Base-by-base conservation (phyloP, 2,329 filamentous ascomycete species). In the Trichophyton verrucosum region DNA sequence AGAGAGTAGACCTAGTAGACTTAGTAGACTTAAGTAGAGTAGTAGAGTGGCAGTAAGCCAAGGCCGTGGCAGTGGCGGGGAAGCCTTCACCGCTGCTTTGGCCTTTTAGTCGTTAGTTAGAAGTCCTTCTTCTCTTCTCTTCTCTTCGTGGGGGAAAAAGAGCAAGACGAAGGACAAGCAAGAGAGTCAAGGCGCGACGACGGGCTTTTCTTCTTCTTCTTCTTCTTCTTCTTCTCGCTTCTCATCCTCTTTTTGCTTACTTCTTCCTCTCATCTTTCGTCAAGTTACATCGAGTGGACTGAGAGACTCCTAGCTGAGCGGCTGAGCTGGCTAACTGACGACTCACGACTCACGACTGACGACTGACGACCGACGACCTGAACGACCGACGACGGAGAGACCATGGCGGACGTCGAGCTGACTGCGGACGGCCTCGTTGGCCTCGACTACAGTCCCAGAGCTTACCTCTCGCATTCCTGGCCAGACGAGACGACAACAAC, bases 371-470 rank as follows among this genome's bases (percentile, higher is more conserved):
- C 1, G 17, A 53, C 49, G 49, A 53, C 49, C 22, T n/a, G n/a
- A 1, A 51, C 47, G 11, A 51, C 47, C 3, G 49, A 15, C 11
- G 47, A 20, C 47, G 7, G 17, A 30, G 66, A 58, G 58, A 73
- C 69, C 62, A 77, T 77, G 72, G 75, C 72, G 65, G 76, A 76
- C 70, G 71, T 77, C 65, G 74, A 75, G 72, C 65, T 78, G 66
- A 67, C 73, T 58, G 69, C 66, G 65, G 75, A 79, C 62, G 76
- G 75, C 68, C 73, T 79, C 61, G 71, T 76, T 65, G 74, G 73
- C 65, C 73, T 77, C 64, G 77, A 79, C 61, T 77, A 77, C 64
- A 76, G 78, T 67, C 73, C 76, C 61, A 75, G 76, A 71, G 71
- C 66, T 57, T 79, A 77, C 69, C 59, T 64, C 24, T 53, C 62